Evolutionary conservation across 805 yeast species (phyloP), one percentile per base, ranked within the genome.

Genomic region (Starmerella apis): DNA sequence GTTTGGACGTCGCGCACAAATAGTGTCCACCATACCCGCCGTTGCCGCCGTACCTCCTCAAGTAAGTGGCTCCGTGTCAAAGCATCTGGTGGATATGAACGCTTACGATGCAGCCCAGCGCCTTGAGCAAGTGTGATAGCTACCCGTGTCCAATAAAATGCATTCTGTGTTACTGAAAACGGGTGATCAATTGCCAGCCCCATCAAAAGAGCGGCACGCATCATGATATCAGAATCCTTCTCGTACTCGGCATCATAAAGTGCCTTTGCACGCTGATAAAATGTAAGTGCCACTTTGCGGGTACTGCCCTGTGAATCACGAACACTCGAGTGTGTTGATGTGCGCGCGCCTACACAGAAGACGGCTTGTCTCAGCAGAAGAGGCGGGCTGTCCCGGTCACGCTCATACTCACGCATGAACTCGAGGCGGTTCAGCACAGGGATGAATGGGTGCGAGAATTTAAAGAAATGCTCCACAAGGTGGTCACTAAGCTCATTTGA

Each of bases 141-240:
- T 10, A 79, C 74, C 45, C 85, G 71, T 10, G 81, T 74, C 86
- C 86, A 80, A 63, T 79, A 80, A 59, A 75, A 78, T 2, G 79
- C 75, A 61, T 80, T 81, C 47, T 80, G 76, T 25, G 83, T 72
- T 32, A 79, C 79, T 56, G 77, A 80, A 56, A 81, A 81, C 9
- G 83, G 83, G 2, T 84, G 80, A 55, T 80, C 88, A 80, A 86
- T 79, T 65, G 78, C 80, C 58, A 80, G 74, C 0, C 83, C 81
- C 53, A 84, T 71, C 25, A 83, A 65, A 20, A 78, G 63, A 33
- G 81, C 67, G 0, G 86, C 72, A 59, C 81, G 87, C 8, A 83
- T 71, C 22, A 80, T 65, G 5, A 76, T 66, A 1, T 80, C 68
- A 1, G 83, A 77, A 59, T 83, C 86, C 28, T 72, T 66, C 64